Conservation (phyloP, 2,329 filamentous ascomycete species). For the Ophiostoma montium region DNA sequence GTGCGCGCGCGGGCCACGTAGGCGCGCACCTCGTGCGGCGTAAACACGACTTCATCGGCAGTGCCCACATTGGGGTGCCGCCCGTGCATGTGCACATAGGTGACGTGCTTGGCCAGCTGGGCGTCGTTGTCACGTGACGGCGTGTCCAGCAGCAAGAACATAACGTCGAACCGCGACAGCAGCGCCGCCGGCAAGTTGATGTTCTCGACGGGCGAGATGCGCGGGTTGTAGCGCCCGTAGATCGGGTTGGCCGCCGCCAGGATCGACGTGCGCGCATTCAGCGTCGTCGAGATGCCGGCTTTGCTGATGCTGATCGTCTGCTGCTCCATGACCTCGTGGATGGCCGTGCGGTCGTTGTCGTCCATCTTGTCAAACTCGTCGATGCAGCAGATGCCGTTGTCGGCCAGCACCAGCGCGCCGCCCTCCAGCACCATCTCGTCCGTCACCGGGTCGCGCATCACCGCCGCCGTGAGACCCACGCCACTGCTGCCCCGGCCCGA, state of each 20-base stretch:
- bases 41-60: slow-evolving; percentile 54
- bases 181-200: slow-evolving; percentile 98
- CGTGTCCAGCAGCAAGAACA: slow-evolving; percentile 94
- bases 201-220: slow-evolving; percentile 93
- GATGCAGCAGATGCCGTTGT: slow-evolving; percentile 76
- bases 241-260: slow-evolving; percentile 92
- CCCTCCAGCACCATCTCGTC: slow-evolving; percentile 77
- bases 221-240: slow-evolving; percentile 95
- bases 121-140: slow-evolving; percentile 81
- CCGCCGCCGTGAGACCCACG: slow-evolving; percentile 68
- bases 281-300: slow-evolving; percentile 55
- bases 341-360: slow-evolving; percentile 66
- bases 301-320: slow-evolving; percentile 79
- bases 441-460: slow-evolving; percentile 72
- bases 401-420: slow-evolving; percentile 63
- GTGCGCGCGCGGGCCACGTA: slow-evolving; percentile 89
- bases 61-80: slow-evolving; percentile 63
- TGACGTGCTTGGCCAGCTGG: slow-evolving; percentile 87
- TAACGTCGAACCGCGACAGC: slow-evolving; percentile 89
- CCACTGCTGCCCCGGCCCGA: slow-evolving; percentile 69
- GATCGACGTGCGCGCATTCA: slow-evolving; percentile 93
- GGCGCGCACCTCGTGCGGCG: slow-evolving; percentile 83
- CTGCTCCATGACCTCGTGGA: slow-evolving; percentile 82
- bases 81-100: slow-evolving; percentile 94
- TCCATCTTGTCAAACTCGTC: slow-evolving; percentile 88